These are phyloP conservation scores for Phaeomoniella chlamydospora DNA, from an alignment of 2,329 filamentous ascomycete genomes.

Conservation along the genomic window DNA sequence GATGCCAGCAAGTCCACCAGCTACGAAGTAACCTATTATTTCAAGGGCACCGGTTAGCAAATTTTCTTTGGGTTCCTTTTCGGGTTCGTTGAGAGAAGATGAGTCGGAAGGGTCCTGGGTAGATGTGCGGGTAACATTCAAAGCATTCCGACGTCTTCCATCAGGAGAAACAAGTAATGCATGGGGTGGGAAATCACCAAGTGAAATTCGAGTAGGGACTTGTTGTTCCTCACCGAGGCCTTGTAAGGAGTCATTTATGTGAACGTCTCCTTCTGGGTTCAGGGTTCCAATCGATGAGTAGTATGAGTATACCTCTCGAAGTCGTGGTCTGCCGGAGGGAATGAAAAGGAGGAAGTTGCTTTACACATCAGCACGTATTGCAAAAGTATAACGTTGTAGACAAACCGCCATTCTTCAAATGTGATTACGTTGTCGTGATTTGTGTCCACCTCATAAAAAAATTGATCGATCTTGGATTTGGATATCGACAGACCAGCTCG, in stretches of 20 bases:
- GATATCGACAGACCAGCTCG: conserved; percentile 67
- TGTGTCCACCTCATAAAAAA: conserved; percentile 79
- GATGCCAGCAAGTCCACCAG: conserved; percentile 85
- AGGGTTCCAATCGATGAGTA: conserved; percentile 81
- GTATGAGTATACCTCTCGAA: conserved; percentile 76
- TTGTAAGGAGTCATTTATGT: conserved; percentile 81
- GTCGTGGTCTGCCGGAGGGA: conserved; percentile 50
- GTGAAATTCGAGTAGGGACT: not conserved
- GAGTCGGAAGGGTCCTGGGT: conserved; percentile 6
- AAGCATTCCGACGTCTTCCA: conserved; percentile 17
- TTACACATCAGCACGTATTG: conserved; percentile 5
- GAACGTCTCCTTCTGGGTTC: conserved; percentile 85
- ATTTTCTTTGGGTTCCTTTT: not conserved
- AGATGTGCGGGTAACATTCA: conserved; percentile 4
- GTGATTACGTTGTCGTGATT: conserved; percentile 78
- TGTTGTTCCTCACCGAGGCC: conserved; percentile 68
- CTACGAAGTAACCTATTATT: conserved; percentile 93
- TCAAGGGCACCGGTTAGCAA: conserved; percentile 57
- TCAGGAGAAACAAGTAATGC: conserved; percentile 14
- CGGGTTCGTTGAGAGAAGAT: conserved; percentile 3
- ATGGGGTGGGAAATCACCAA: conserved; percentile 10
- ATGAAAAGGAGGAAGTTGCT: conserved; percentile 94
- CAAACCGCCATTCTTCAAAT: conserved; percentile 94
- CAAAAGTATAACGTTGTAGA: conserved; percentile 8
- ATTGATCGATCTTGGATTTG: conserved; percentile 60